A percentile compares a stretch with the other conserved stretches of the same genome.
Conservation (phyloP, 2,329 filamentous ascomycete genomes). For the Colletotrichum tofieldiae region DNA sequence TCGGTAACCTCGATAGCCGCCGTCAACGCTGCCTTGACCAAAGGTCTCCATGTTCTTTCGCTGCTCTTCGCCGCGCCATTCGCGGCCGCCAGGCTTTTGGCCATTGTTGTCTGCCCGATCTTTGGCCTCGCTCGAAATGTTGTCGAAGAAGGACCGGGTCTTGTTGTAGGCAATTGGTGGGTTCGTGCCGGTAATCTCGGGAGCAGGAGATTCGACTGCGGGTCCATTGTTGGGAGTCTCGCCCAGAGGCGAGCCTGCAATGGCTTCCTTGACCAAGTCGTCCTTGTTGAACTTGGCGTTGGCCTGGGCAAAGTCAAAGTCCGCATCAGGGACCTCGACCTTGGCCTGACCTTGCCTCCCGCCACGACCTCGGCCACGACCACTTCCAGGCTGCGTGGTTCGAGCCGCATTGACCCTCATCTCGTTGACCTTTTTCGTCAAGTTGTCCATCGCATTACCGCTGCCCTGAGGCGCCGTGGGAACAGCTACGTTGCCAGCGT, state of each 20-base stretch:
- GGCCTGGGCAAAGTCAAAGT: slow-evolving; percentile 87
- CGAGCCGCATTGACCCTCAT: slow-evolving; percentile 78
- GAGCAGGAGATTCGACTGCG: slow-evolving; percentile 53
- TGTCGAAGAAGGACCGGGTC: slow-evolving; percentile 94
- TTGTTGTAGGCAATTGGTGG: slow-evolving; percentile 83
- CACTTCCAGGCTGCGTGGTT: slow-evolving; percentile 48
- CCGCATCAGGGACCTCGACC: slow-evolving; percentile 89
- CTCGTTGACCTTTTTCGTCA: slow-evolving; percentile 82
- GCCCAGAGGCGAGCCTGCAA: slow-evolving; percentile 79
- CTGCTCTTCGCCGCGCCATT: slow-evolving; percentile 94
- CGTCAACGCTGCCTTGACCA: slow-evolving; percentile 94
- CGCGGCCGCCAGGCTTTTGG: slow-evolving; percentile 81
- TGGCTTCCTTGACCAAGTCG: slow-evolving; percentile 86
- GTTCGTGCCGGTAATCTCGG: slow-evolving; percentile 43
- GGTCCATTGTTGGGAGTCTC: slow-evolving; percentile 63
- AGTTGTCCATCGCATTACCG: slow-evolving; percentile 75
- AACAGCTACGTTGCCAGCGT: slow-evolving; percentile 52
- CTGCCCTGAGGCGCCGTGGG: slow-evolving; percentile 46
- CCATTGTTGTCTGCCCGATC: slow-evolving; percentile 84
- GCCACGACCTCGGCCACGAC: slow-evolving; percentile 65
- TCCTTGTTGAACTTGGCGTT: slow-evolving; percentile 66
- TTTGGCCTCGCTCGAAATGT: slow-evolving; percentile 94
- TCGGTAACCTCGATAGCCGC: slow-evolving; percentile 81
- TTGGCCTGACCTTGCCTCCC: slow-evolving; percentile 68
- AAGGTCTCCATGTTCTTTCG: slow-evolving; percentile 98